phyloP scores from a whole-genome alignment of 257 asterid species.

The Rhazya stricta region DNA sequence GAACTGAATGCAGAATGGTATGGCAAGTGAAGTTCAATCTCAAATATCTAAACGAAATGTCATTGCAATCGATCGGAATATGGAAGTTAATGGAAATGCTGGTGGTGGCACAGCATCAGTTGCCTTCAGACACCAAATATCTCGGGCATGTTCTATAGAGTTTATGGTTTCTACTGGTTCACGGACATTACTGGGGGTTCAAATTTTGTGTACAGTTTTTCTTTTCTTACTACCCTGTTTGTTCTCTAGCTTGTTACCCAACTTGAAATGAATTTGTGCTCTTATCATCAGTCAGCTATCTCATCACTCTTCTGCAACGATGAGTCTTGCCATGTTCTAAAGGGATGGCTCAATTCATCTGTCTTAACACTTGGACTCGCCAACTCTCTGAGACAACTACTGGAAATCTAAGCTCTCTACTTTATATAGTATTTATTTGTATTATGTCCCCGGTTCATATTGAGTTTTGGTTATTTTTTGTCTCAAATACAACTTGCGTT shows the following conservation, averaged over 20 bases:
- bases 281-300: constrained; percentile 63
- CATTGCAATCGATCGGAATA: constrained; percentile 73
- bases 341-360: constrained; percentile 89
- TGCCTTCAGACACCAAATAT: constrained; percentile 65
- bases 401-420: constrained; percentile 62
- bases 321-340: constrained; percentile 74
- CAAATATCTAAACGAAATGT: constrained; percentile 58
- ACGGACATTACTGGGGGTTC: constrained; percentile 75
- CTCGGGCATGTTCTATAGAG: constrained; percentile 70
- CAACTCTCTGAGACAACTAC: constrained; percentile 68
- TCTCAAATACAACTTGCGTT: constrained; percentile 77
- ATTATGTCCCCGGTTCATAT: background rate
- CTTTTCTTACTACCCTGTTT: background rate
- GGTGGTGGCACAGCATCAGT: constrained; percentile 86
- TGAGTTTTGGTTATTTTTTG: background rate
- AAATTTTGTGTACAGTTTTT: constrained; percentile 60
- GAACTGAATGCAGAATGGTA: constrained; percentile 67
- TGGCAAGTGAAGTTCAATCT: constrained; percentile 88
- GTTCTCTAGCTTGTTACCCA: constrained; percentile 5
- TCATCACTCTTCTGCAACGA: constrained; percentile 67
- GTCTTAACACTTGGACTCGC: constrained; percentile 84
- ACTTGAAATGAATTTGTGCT: background rate
- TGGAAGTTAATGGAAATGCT: constrained; percentile 59
- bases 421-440: background rate
- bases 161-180: constrained; percentile 72